Evolutionary conservation across 164 flowering plant genomes (phyloP), one percentile per base, ranked within the genome.

Genomic region (Magnolia changhungtana): DNA sequence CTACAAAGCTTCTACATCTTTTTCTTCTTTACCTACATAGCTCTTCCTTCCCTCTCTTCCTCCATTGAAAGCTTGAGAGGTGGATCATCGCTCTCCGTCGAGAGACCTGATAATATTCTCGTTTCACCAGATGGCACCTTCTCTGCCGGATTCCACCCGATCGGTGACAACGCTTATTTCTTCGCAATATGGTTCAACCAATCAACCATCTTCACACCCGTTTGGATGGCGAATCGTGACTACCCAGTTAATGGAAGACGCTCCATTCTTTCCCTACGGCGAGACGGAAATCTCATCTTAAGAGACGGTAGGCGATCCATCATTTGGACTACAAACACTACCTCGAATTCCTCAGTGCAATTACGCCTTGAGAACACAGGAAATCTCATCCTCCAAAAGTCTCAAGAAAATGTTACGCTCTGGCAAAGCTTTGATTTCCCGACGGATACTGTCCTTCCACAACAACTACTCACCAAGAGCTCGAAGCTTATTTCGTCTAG

Each of bases 361-460:
- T 24, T 66, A 2, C 24, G 69, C 16, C 29, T 66, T 2, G 29
- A 21, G 29, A 66, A 66, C 29, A 66, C 69, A 21, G 69, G 69
- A 6, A 66, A 21, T 66, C 69, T 66, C 69, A 8, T 66, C 16
- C 69, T 66, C 37, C 69, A 9, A 21, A 21, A 23, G 3, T 9
- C 37, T 24, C 1, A 55, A 55, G 61, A 7, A 16, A 55, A 55
- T 16, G 18, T 2, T 3, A 55, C 18, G 16, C 23, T 77, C 1
- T 86, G 88, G 86, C 64, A 80, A 74, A 81, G 90, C 75, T 88
- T 88, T 63, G 84, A 80, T 71, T 82, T 50, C 3, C 87, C 88
- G 0, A 84, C 87, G 1, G 82, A 88, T 49, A 88, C 88, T 1
- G 85, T 87, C 59, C 84, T 88, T 49, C 87, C 91, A 5, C 20